These are phyloP conservation scores for Porcisia deanei DNA, from an alignment of 208 protist species.

Conservation along the genomic window DNA sequence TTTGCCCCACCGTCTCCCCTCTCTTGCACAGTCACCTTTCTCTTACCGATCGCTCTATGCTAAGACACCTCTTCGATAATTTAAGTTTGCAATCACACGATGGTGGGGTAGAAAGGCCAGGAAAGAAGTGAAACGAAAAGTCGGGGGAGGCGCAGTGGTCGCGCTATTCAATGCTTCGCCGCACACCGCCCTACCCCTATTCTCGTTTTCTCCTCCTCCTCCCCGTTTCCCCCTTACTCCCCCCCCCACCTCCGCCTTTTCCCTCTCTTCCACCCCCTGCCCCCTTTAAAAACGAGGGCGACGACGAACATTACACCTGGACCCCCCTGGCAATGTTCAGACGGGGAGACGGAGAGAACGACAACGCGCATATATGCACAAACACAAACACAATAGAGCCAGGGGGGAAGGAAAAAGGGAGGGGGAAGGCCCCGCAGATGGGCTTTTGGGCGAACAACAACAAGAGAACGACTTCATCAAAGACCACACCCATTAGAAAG, in stretches of 20 bases:
- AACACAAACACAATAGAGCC: too few relatives aligned
- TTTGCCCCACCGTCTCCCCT: too few relatives aligned
- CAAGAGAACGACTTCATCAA: too few relatives aligned
- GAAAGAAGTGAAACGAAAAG: neutral
- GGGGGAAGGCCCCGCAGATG: too few relatives aligned
- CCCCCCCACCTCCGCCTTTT: neutral
- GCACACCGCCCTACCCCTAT: neutral
- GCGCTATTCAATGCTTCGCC: neutral
- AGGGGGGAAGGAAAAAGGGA: too few relatives aligned
- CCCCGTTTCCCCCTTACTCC: neutral
- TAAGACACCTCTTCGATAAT: neutral
- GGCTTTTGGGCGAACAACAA: too few relatives aligned
- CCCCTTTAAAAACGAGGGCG: neutral
- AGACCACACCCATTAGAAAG: too few relatives aligned
- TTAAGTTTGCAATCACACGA: neutral
- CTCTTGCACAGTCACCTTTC: too few relatives aligned
- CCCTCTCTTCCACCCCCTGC: neutral
- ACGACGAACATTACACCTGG: neutral
- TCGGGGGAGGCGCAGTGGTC: neutral
- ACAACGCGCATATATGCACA: too few relatives aligned
- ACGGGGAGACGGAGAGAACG: too few relatives aligned
- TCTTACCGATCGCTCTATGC: neutral
- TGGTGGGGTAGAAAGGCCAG: neutral
- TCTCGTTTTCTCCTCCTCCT: neutral
- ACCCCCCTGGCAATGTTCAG: too few relatives aligned